phyloP scores from a whole-genome alignment of 164 flowering plant genomes.

The Vitis amurensis region DNA sequence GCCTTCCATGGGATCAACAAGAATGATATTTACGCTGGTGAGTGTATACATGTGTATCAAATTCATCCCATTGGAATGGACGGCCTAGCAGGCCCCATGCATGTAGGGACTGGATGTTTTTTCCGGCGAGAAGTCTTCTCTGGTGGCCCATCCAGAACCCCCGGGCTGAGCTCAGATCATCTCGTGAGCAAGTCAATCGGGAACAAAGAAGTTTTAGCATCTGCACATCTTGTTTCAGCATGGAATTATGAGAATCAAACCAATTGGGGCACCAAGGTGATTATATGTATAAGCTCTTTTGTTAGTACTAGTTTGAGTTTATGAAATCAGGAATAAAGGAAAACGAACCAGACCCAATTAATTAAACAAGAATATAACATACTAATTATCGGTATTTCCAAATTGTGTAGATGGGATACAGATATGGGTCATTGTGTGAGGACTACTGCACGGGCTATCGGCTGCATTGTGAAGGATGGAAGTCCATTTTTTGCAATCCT shows the following conservation, averaged over 20 bases:
- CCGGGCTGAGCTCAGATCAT: conserved; percentile 22
- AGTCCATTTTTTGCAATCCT: conserved; percentile 60
- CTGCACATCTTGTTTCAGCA: conserved; percentile 49
- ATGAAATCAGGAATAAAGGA: too few species aligned
- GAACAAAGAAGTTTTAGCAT: conserved; percentile 13
- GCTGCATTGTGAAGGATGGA: conserved; percentile 82
- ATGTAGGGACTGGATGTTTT: conserved; percentile 65
- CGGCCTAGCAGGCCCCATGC: conserved; percentile 46
- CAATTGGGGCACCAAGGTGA: conserved; percentile 67
- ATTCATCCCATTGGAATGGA: conserved; percentile 58
- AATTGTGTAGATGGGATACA: conserved; percentile 59
- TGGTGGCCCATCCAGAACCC: conserved; percentile 40
- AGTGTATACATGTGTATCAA: conserved; percentile 27
- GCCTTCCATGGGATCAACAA: conserved; percentile 42
- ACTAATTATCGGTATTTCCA: too few species aligned
- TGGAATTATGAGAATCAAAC: conserved; percentile 53
- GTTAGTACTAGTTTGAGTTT: too few species aligned
- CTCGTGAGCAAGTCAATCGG: conserved; percentile 20
- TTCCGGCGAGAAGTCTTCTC: conserved; percentile 49
- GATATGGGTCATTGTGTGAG: conserved; percentile 76
- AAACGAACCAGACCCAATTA: too few species aligned
- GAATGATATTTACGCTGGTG: conserved; percentile 47
- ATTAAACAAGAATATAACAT: too few species aligned
- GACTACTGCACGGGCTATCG: conserved; percentile 68
- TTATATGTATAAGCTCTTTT: too few species aligned